Percentiles rank a stretch among this genome's conserved stretches.
These are phyloP conservation scores for Byssochlamys sp. DNA, from an alignment of 2,329 filamentous ascomycete genomes.

Conservation along the genomic window DNA sequence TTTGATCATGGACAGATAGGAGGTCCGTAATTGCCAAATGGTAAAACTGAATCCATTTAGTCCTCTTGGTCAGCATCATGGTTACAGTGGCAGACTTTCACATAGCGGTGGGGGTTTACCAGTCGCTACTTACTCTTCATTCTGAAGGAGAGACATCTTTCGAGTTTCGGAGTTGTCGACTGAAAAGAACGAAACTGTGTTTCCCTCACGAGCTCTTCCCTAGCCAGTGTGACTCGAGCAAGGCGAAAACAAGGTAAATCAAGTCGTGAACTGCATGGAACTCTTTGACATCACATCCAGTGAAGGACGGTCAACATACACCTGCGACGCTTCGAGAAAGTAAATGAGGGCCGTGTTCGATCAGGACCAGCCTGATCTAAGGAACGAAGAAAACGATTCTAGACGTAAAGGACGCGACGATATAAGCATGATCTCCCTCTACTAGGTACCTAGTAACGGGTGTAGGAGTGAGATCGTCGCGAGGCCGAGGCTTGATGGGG, in stretches of 20 bases:
- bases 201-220: neutral
- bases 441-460: neutral
- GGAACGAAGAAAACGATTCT: neutral
- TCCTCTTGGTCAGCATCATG: neutral
- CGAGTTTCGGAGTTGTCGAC: neutral
- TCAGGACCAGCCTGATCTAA: constrained; percentile 27
- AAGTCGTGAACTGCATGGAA: neutral
- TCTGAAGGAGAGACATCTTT: constrained; percentile 42
- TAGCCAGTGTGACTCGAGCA: neutral
- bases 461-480: constrained; percentile 6
- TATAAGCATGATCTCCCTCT: constrained; percentile 1
- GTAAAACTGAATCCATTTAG: constrained; percentile 43
- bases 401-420: neutral
- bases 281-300: constrained; percentile 1
- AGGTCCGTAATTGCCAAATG: constrained; percentile 56
- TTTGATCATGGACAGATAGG: constrained; percentile 54
- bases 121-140: constrained; percentile 38
- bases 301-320: neutral
- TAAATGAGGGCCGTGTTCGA: constrained; percentile 7
- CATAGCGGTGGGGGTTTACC: constrained; percentile 1
- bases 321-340: neutral
- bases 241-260: neutral
- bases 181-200: neutral
- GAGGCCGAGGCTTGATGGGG: constrained; percentile 1
- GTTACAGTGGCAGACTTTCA: neutral